Evolutionary conservation across 768 basidiomycete genomes (phyloP), one percentile per base, ranked within the genome.

Genomic region (Leucocoprinus leucothites): DNA sequence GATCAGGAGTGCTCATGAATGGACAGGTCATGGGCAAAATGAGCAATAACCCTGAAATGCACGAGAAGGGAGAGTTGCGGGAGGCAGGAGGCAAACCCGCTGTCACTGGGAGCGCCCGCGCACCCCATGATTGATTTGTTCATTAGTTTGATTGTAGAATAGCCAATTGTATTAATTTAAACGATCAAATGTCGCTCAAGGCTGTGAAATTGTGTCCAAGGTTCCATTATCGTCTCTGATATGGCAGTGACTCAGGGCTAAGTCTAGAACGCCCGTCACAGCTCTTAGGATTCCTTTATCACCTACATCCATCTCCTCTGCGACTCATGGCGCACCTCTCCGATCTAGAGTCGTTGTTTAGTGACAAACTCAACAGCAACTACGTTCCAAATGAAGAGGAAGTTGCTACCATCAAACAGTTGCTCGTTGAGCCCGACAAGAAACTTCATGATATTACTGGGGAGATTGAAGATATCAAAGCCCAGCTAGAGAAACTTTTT

Each of bases 41-140:
- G 34, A 67, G 69, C 13, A 51, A 73, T 19, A 82, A 85, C 9
- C 65, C 73, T 0, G 82, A 76, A 6, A 49, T 80, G 65, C 78
- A 81, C 48, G 82, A 83, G 67, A 79, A 72, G 62, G 85, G 84
- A 14, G 77, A 79, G 58, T 63, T 85, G 26, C 75, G 84, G 34
- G 77, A 56, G 31, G 42, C 47, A 13, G 79, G 77, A 6, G 82
- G 82, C 0, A 82, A 80, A 63, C 69, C 67, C 9, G 81, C 79
- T 9, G 74, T 62, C 2, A 64, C 59, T 7, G 76, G 75, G 1
- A 63, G 67, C 26, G 73, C 78, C 13, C 24, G 44, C 14, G 44
- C 44, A 36, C 26, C 52, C 9, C 67, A 74, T 9, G 48, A 48
- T 35, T 56, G 48, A 56, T 28, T n/a, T 44, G 25, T 13, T 19